Conservation (phyloP, 2,329 filamentous ascomycete genomes). For the Alternaria longipes region DNA sequence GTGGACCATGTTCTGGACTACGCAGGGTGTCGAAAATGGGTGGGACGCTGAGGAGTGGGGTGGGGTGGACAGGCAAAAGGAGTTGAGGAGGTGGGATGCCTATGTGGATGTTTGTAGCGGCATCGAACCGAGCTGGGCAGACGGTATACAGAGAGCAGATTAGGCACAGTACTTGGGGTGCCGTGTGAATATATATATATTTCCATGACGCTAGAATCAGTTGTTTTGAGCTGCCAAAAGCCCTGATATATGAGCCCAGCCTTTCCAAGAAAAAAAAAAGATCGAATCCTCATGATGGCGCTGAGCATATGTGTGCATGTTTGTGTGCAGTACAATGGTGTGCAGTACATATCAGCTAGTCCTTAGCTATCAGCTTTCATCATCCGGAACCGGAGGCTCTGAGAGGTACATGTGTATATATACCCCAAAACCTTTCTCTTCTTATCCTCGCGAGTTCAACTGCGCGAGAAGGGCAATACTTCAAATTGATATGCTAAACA, state of each 20-base stretch:
- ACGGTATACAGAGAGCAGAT: slow-evolving; percentile 42
- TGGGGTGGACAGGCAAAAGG: slow-evolving; percentile 56
- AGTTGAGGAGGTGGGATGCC: slow-evolving; percentile 55
- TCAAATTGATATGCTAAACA: not conserved
- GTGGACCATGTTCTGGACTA: slow-evolving; percentile 99
- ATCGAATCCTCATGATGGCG: not conserved
- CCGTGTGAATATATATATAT: not conserved
- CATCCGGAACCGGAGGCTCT: not conserved
- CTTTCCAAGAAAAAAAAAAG: not conserved
- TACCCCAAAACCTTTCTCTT: not conserved
- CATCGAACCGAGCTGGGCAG: slow-evolving; percentile 60
- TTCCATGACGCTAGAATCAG: not conserved
- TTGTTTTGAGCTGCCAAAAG: not conserved
- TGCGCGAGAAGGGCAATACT: not conserved
- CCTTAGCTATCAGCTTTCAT: not conserved
- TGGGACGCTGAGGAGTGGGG: slow-evolving; percentile 64
- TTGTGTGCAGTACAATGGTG: not conserved
- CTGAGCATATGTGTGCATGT: not conserved
- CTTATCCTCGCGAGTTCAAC: not conserved
- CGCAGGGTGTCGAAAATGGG: slow-evolving; percentile 63
- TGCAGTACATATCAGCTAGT: not conserved
- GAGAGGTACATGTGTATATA: not conserved
- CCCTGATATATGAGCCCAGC: not conserved
- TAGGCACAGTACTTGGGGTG: not conserved
- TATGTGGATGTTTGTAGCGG: slow-evolving; percentile 60